Conservation (phyloP, 805 yeast genomes). For the Starmerella powellii region DNA sequence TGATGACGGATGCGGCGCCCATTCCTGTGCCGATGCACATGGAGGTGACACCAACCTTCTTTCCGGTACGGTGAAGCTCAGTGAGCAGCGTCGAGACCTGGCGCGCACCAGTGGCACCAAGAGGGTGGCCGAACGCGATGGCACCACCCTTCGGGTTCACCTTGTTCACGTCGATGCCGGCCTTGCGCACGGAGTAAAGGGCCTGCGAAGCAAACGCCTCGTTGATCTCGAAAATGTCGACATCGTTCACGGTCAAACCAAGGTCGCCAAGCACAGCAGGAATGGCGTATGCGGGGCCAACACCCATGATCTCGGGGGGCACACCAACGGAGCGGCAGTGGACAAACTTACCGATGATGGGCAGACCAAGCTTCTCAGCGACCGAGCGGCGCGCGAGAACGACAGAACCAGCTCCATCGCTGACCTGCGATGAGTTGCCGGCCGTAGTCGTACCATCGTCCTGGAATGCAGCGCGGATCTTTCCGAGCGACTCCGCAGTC, state of each 20-base stretch:
- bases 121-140: constrained; percentile 90
- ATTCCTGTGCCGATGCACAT: constrained; percentile 98
- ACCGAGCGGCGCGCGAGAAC: constrained; percentile 72
- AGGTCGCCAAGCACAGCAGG: constrained; percentile 61
- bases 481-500: constrained; percentile 60
- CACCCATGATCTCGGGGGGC: constrained; percentile 95
- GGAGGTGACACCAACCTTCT: constrained; percentile 73
- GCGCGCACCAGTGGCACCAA: constrained; percentile 84
- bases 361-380: constrained; percentile 62
- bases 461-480: constrained; percentile 76
- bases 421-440: constrained; percentile 91
- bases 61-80: constrained; percentile 57
- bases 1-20: constrained; percentile 89
- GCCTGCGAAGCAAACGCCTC: constrained; percentile 98
- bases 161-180: constrained; percentile 53
- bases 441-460: constrained; percentile 82
- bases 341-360: constrained; percentile 68
- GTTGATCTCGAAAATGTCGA: constrained; percentile 74
- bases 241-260: constrained; percentile 50
- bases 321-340: constrained; percentile 78
- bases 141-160: constrained; percentile 95
- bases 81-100: constrained; percentile 80
- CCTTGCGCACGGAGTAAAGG: constrained; percentile 53
- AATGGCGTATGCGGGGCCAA: constrained; percentile 94
- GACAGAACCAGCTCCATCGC: constrained; percentile 92